phyloP scores from a whole-genome alignment of 192 early-diverging fungal species.

The Coemansia sp. region DNA sequence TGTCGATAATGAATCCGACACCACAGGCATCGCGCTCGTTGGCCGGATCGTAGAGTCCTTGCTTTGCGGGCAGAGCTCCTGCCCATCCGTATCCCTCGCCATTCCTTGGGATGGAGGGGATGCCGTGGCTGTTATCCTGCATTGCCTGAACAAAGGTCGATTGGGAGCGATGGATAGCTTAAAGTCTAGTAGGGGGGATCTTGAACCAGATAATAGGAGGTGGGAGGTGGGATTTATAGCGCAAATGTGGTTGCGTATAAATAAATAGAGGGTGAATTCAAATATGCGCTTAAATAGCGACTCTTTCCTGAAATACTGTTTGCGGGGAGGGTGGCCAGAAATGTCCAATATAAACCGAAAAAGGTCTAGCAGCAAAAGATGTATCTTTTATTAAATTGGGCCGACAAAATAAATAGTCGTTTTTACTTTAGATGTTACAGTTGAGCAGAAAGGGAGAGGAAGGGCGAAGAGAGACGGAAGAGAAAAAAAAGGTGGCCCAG shows the following conservation, averaged over 20 bases:
- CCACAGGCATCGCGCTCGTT: constrained; percentile 95
- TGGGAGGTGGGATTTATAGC: too few species aligned
- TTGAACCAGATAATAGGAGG: background rate
- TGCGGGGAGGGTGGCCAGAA: background rate
- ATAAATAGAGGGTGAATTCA: too few species aligned
- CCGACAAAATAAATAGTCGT: background rate
- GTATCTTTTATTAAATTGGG: constrained; percentile 1
- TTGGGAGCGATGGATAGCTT: background rate
- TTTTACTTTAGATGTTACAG: constrained; percentile 1
- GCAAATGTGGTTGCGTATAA: background rate
- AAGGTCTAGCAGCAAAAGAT: background rate
- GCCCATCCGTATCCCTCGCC: constrained; percentile 65
- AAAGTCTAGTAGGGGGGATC: background rate
- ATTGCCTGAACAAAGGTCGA: background rate
- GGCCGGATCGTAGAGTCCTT: constrained; percentile 86
- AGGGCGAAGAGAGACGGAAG: background rate
- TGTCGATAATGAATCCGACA: constrained; percentile 95
- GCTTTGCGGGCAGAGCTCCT: constrained; percentile 75
- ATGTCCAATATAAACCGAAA: background rate
- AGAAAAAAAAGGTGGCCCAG: background rate
- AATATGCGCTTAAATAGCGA: too few species aligned
- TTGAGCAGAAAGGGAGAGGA: background rate
- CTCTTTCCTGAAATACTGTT: background rate
- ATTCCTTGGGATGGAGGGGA: background rate
- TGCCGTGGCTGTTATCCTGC: background rate